A percentile compares a stretch with the other conserved stretches of the same genome.
Evolutionary conservation across 768 basidiomycete species (phyloP).

Genomic region (Suillus clintonianus): DNA sequence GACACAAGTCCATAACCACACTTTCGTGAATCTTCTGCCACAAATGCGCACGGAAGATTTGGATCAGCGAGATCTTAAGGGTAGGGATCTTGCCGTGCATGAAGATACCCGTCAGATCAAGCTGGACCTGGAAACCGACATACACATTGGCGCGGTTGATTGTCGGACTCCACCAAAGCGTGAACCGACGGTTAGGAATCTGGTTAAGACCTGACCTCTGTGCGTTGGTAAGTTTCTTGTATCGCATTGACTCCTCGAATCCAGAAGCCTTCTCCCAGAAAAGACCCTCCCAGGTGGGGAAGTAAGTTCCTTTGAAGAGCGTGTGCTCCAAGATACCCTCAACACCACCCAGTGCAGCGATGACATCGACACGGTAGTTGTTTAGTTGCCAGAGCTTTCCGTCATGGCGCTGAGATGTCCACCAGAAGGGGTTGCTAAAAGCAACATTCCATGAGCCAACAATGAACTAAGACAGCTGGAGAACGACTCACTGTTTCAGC

Average conservation of each 20-base stretch:
- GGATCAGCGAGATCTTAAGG: constrained; percentile 97
- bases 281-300: constrained; percentile 97
- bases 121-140: constrained; percentile 99
- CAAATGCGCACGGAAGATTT: constrained; percentile 99
- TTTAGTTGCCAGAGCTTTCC: constrained; percentile 97
- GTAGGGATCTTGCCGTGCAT: constrained; percentile 99
- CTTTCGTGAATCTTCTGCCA: constrained; percentile 99
- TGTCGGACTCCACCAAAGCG: constrained; percentile 98
- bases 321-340: constrained; percentile 97
- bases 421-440: constrained; percentile 94
- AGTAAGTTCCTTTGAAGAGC: constrained; percentile 95
- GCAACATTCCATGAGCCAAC: background rate
- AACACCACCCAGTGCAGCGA: constrained; percentile 95
- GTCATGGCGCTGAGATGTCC: constrained; percentile 97
- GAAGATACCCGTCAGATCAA: constrained; percentile 97
- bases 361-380: constrained; percentile 98
- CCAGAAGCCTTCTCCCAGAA: constrained; percentile 99
- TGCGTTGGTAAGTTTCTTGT: constrained; percentile 96
- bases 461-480: constrained; percentile 12
- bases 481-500: constrained; percentile 71
- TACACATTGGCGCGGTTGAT: constrained; percentile 99
- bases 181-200: constrained; percentile 98
- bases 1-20: constrained; percentile 95
- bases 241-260: constrained; percentile 95
- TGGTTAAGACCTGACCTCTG: constrained; percentile 98